phyloP scores from a whole-genome alignment of 495 filamentous ascomycete genomes.

The Astrothelium subdiscretum region DNA sequence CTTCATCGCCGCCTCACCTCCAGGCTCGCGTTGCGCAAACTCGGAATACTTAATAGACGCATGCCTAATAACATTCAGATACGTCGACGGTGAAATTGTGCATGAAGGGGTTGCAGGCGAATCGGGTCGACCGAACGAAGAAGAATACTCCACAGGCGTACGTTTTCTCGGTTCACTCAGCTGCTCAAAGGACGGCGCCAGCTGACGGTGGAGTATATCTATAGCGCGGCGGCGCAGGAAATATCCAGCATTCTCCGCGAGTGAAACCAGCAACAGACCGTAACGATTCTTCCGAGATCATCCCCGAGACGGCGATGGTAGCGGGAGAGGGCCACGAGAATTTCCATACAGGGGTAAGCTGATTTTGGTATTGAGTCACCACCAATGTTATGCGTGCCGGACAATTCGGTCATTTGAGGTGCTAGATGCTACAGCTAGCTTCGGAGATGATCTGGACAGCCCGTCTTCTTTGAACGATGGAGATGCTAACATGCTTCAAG shows the following conservation, averaged over 20 bases:
- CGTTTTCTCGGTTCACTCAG: neutral
- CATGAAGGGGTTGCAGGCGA: conserved; percentile 26
- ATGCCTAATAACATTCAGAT: conserved; percentile 8
- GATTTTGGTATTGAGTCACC: neutral
- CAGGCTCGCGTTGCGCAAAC: neutral
- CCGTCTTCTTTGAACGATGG: neutral
- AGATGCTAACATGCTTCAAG: conserved; percentile 6
- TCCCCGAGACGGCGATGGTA: conserved; percentile 27
- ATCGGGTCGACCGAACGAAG: conserved; percentile 2
- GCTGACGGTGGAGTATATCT: conserved; percentile 12
- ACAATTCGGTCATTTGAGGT: neutral
- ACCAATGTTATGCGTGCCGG: conserved; percentile 1
- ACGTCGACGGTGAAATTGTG: conserved; percentile 26
- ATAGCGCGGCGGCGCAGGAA: neutral
- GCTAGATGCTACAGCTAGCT: conserved; percentile 1
- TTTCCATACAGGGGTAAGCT: conserved; percentile 29
- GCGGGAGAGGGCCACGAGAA: conserved; percentile 22
- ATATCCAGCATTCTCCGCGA: conserved; percentile 7
- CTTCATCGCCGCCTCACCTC: neutral
- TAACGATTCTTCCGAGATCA: conserved; percentile 17
- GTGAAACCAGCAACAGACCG: conserved; percentile 3
- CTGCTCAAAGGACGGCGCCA: conserved; percentile 28
- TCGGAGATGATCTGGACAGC: neutral
- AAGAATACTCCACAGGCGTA: neutral
- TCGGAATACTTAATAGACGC: neutral